Conservation (phyloP, 208 protist species). For the Leishmania amazonensis region DNA sequence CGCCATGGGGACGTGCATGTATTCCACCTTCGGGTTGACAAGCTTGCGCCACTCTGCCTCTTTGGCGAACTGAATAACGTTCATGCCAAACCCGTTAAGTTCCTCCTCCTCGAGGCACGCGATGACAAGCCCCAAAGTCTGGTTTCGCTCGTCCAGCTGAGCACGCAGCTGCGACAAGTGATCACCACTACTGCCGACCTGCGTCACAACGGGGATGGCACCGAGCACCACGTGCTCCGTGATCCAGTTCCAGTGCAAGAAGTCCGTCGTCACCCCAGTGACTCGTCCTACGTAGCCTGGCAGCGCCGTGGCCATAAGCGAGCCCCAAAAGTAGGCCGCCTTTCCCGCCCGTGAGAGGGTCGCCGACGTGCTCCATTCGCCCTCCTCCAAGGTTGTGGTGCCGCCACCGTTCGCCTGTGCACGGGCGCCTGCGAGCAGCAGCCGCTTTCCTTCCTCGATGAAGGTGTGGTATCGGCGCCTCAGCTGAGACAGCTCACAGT, state of each 20-base stretch:
- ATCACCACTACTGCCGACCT: constrained; percentile 78
- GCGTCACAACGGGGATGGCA: constrained; percentile 83
- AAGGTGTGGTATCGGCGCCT: constrained; percentile 56
- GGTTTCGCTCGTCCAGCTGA: constrained; percentile 54
- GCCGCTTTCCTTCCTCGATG: constrained; percentile 55
- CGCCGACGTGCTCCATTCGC: constrained; percentile 17
- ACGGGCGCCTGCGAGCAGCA: constrained; percentile 29
- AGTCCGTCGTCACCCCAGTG: constrained; percentile 65
- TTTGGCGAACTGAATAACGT: constrained; percentile 77
- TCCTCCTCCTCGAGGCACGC: constrained; percentile 80
- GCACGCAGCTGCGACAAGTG: constrained; percentile 65
- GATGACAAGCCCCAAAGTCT: constrained; percentile 75
- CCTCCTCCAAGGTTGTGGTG: constrained; percentile 1
- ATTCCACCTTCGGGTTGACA: constrained; percentile 52
- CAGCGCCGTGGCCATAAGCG: constrained; percentile 76
- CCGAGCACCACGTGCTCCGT: constrained; percentile 72
- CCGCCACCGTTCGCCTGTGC: neutral
- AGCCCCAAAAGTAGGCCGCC: constrained; percentile 84
- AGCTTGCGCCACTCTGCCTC: constrained; percentile 60
- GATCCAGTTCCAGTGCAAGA: constrained; percentile 90
- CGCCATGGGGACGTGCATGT: constrained; percentile 67
- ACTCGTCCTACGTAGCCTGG: constrained; percentile 82
- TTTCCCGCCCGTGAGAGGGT: constrained; percentile 53
- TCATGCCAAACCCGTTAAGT: constrained; percentile 82
- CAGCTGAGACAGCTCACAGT: constrained; percentile 43